Conservation (phyloP, 495 filamentous ascomycete species). For the Penicillium arizonense region DNA sequence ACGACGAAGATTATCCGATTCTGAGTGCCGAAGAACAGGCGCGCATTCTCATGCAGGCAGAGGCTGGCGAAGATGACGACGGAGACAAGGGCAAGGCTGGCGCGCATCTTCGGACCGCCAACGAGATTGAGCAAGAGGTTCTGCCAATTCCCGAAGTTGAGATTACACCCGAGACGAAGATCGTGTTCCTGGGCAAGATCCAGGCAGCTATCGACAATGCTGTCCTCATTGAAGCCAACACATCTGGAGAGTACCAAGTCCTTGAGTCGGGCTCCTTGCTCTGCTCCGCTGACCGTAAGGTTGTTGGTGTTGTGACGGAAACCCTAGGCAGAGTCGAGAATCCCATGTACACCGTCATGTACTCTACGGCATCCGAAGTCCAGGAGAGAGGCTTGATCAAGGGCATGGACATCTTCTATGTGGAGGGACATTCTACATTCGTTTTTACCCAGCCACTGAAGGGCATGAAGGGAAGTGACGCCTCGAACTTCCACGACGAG, state of each 20-base stretch:
- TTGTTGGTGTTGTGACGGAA: constrained; percentile 79
- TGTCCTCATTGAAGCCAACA: constrained; percentile 75
- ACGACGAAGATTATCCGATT: constrained; percentile 69
- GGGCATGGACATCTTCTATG: constrained; percentile 74
- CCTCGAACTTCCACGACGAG: constrained; percentile 91
- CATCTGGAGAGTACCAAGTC: constrained; percentile 76
- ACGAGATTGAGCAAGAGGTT: constrained; percentile 67
- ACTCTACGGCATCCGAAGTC: constrained; percentile 63
- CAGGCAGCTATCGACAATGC: constrained; percentile 72
- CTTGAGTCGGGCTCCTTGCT: constrained; percentile 80
- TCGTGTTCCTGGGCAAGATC: constrained; percentile 69
- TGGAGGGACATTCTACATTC: constrained; percentile 68
- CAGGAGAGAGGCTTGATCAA: constrained; percentile 58
- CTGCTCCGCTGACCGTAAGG: constrained; percentile 69
- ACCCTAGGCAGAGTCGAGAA: constrained; percentile 78
- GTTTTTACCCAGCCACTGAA: constrained; percentile 82
- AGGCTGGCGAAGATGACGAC: constrained; percentile 70
- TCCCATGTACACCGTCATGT: constrained; percentile 77
- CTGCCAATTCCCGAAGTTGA: constrained; percentile 70
- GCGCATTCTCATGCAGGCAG: constrained; percentile 74
- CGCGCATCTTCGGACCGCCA: constrained; percentile 61
- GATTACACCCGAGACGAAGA: constrained; percentile 71
- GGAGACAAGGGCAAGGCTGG: constrained; percentile 49
- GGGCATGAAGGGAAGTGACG: constrained; percentile 79
- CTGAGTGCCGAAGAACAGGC: constrained; percentile 77